Evolutionary conservation across 2,329 filamentous ascomycete species (phyloP).

Genomic region (Ilyonectria mors-panacis): DNA sequence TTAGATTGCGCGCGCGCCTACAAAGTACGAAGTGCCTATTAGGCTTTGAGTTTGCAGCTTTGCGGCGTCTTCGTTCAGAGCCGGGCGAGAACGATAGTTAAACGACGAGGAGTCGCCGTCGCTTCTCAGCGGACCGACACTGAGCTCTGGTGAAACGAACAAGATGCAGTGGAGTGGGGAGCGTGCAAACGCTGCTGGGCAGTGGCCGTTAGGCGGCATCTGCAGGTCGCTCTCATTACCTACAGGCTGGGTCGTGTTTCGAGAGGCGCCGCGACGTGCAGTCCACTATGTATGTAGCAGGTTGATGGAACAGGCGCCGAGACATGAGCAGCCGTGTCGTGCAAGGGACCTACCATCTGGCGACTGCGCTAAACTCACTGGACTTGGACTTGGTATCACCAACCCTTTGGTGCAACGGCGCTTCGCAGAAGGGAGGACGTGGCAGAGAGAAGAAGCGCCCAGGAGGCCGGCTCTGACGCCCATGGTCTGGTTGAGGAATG

Average conservation of each 20-base stretch:
- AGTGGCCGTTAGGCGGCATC: conserved; percentile 18
- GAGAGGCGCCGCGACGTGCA: conserved; percentile 40
- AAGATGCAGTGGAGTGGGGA: conserved; percentile 19
- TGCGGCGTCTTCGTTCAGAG: conserved; percentile 1
- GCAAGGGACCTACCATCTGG: conserved; percentile 1
- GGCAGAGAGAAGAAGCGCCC: conserved; percentile 7
- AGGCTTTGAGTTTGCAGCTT: conserved; percentile 12
- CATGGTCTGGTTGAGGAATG: background rate
- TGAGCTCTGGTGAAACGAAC: conserved; percentile 25
- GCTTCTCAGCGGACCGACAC: conserved; percentile 5
- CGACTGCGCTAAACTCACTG: conserved; percentile 9
- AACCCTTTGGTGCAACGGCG: conserved; percentile 6
- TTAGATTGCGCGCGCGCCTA: conserved; percentile 35
- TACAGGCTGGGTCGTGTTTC: conserved; percentile 35
- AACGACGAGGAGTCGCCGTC: background rate
- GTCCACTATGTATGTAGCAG: conserved; percentile 5
- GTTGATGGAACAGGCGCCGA: conserved; percentile 37
- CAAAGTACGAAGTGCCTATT: background rate
- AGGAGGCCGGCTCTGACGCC: background rate
- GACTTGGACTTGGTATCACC: background rate
- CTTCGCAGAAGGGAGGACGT: background rate
- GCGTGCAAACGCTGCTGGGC: conserved; percentile 14
- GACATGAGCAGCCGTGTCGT: conserved; percentile 4
- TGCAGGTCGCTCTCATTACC: conserved; percentile 13
- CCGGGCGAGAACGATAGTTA: background rate